Evolutionary conservation across 2,329 filamentous ascomycete genomes (phyloP).

Genomic region (Dothidotthia symphoricarpi): DNA sequence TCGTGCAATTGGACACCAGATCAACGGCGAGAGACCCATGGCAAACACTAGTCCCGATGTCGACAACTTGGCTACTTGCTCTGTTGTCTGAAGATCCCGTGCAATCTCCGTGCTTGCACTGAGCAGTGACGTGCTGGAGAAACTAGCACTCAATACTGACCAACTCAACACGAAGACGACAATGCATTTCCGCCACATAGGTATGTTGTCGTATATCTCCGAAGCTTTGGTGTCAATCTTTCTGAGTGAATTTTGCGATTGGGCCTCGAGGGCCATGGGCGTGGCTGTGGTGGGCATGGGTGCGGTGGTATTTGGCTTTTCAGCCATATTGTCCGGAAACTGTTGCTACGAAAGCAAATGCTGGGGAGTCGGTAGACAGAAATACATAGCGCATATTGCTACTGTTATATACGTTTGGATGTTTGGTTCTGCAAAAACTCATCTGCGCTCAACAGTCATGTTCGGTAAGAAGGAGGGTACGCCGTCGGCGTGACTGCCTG

Average conservation of each 20-base stretch:
- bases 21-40: constrained; percentile 13
- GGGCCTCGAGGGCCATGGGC: constrained; percentile 1
- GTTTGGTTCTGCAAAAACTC: background rate
- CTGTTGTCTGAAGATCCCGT: constrained; percentile 37
- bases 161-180: constrained; percentile 46
- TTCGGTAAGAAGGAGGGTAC: background rate
- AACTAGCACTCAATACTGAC: constrained; percentile 45
- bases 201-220: constrained; percentile 5
- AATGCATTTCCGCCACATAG: constrained; percentile 36
- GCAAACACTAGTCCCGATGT: constrained; percentile 17
- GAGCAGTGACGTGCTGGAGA: constrained; percentile 45
- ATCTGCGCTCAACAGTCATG: background rate
- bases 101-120: constrained; percentile 45
- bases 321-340: background rate
- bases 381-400: no score
- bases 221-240: constrained; percentile 4
- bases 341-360: no score
- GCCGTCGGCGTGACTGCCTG: background rate
- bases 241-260: constrained; percentile 1
- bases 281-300: background rate
- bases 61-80: constrained; percentile 14
- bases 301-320: background rate
- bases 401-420: no score
- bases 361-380: no score
- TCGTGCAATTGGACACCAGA: constrained; percentile 15